A percentile compares a stretch with the other conserved stretches of the same genome.
Conservation (phyloP, 306 rosid genomes). For the Echinosophora koreensis region DNA sequence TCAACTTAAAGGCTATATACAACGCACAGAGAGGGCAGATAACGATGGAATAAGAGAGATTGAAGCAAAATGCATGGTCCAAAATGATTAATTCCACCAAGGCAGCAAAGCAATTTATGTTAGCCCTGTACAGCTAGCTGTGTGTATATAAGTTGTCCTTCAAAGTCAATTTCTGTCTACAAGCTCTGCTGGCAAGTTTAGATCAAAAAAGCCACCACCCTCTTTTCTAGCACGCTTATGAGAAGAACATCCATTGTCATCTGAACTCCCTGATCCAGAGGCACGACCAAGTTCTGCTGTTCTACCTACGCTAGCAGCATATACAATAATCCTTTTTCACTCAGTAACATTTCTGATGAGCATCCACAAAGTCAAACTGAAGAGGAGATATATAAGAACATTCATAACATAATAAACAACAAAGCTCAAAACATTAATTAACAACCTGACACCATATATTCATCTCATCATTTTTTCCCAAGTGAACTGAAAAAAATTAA, state of each 20-base stretch:
- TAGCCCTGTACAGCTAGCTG: slow-evolving; percentile 76
- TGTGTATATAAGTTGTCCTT: slow-evolving; percentile 54
- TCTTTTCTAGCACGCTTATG: slow-evolving; percentile 86
- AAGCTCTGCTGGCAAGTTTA: slow-evolving; percentile 92
- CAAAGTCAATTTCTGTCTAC: slow-evolving; percentile 79
- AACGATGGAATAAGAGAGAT: slow-evolving; percentile 38
- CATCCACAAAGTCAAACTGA: slow-evolving; percentile 53
- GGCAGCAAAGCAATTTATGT: slow-evolving; percentile 59
- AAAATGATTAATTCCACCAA: slow-evolving; percentile 53
- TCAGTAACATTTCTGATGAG: slow-evolving; percentile 56
- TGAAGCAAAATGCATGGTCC: slow-evolving; percentile 47
- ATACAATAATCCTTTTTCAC: slow-evolving; percentile 58
- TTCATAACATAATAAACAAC: slow-evolving; percentile 40
- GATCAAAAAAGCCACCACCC: slow-evolving; percentile 74
- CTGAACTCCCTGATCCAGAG: slow-evolving; percentile 81
- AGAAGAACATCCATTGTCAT: slow-evolving; percentile 66
- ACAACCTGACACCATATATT: slow-evolving; percentile 22
- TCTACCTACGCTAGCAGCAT: slow-evolving; percentile 71
- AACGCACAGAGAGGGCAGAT: slow-evolving; percentile 37
- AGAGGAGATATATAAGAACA: slow-evolving; percentile 47
- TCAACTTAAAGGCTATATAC: slow-evolving; percentile 55
- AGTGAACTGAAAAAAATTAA: slow-evolving; percentile 12
- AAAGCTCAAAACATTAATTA: slow-evolving; percentile 25
- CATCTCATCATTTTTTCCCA: not conserved
- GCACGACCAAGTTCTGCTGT: slow-evolving; percentile 65